phyloP scores from a whole-genome alignment of 176 grass and related monocot species.

The Poa pratensis region DNA sequence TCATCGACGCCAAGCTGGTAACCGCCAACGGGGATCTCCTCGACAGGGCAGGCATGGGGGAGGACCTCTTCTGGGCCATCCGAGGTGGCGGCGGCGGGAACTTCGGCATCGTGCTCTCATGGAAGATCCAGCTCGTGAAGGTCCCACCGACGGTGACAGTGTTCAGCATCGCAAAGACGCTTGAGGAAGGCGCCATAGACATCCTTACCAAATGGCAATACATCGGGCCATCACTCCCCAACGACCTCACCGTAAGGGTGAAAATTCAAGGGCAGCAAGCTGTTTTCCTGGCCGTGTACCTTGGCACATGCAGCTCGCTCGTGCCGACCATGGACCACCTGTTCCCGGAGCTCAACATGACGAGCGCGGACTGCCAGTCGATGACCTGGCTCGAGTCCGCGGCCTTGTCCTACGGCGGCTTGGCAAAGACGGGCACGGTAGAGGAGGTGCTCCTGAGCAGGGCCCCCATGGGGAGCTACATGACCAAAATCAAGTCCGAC shows the following conservation, averaged over 20 bases:
- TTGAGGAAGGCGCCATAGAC: conserved; percentile 45
- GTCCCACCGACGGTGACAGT: conserved; percentile 44
- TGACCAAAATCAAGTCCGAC: conserved; percentile 56
- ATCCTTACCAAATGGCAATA: conserved; percentile 56
- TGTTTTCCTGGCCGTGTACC: conserved; percentile 47
- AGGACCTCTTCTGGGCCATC: conserved; percentile 57
- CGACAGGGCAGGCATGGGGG: conserved; percentile 53
- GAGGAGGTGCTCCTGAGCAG: conserved; percentile 33
- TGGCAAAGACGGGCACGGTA: background rate
- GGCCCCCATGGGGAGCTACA: background rate
- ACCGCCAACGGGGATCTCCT: conserved; percentile 44
- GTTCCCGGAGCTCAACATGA: conserved; percentile 50
- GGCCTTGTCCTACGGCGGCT: background rate
- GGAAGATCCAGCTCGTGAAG: conserved; percentile 47
- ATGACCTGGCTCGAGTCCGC: conserved; percentile 55
- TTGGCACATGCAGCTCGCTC: conserved; percentile 30
- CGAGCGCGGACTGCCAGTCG: conserved; percentile 37
- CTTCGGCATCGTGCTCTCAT: conserved; percentile 62
- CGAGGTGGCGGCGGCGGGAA: conserved; percentile 53
- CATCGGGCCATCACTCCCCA: conserved; percentile 25
- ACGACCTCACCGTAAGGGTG: conserved; percentile 38
- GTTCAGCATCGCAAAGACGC: conserved; percentile 31
- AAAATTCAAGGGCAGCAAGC: conserved; percentile 9
- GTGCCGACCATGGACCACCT: background rate
- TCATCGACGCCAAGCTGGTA: conserved; percentile 60